Conservation (phyloP, 2,329 filamentous ascomycete genomes). For the Dactylellina parvicollis region DNA sequence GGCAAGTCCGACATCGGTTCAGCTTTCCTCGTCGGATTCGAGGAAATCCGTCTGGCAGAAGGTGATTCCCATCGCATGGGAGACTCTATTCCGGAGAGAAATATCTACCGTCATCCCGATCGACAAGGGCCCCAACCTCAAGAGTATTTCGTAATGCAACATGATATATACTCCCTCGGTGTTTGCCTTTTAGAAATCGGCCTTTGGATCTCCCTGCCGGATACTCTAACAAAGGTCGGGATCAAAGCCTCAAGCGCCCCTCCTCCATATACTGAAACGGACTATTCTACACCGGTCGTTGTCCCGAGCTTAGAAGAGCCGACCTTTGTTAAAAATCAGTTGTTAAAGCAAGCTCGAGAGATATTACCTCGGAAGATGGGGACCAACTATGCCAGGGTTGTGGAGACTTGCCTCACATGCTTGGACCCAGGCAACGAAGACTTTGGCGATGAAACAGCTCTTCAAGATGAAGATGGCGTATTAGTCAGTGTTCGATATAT, state of each 20-base stretch:
- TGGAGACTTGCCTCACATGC: conserved; percentile 61
- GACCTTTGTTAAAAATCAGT: background rate
- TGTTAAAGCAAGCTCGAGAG: conserved; percentile 13
- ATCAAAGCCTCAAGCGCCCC: background rate
- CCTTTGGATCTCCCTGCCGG: conserved; percentile 60
- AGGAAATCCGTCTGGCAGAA: conserved; percentile 61
- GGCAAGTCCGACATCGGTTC: conserved; percentile 55
- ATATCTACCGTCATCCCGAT: conserved; percentile 66
- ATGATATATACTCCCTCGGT: conserved; percentile 69
- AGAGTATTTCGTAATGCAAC: conserved; percentile 65
- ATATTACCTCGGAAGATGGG: conserved; percentile 58
- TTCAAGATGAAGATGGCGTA: conserved; percentile 59
- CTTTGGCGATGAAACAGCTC: conserved; percentile 59
- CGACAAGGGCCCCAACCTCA: conserved; percentile 63
- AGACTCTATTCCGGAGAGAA: conserved; percentile 62
- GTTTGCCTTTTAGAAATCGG: conserved; percentile 68
- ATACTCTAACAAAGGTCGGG: conserved; percentile 6
- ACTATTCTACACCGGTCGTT: background rate
- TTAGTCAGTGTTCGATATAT: conserved; percentile 59
- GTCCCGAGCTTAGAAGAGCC: background rate
- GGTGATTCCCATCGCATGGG: conserved; percentile 57
- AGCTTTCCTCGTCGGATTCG: conserved; percentile 64
- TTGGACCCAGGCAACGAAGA: conserved; percentile 59
- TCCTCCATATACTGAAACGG: conserved; percentile 2
- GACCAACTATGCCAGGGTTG: conserved; percentile 59